Conservation (phyloP, 1,284 basidiomycete genomes). For the Trichosporon inkin region DNA sequence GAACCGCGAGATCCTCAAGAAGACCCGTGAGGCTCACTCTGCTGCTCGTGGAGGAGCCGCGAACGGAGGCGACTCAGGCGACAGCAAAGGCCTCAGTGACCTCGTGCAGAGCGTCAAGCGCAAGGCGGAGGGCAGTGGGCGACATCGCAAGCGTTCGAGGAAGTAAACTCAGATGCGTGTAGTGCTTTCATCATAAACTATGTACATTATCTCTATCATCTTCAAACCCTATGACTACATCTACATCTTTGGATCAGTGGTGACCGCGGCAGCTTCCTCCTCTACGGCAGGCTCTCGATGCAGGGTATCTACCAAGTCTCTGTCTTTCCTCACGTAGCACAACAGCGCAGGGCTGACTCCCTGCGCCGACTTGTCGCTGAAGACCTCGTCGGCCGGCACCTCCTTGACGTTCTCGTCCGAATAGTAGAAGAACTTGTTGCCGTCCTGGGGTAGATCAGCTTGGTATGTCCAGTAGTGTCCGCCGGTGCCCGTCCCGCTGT, state of each 20-base stretch:
- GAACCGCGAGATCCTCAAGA: slow-evolving; percentile 71
- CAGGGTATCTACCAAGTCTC: slow-evolving; percentile 39
- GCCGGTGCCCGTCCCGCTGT: slow-evolving; percentile 64
- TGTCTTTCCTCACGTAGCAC: slow-evolving; percentile 48
- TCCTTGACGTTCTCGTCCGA: slow-evolving; percentile 76
- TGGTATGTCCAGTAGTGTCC: slow-evolving; percentile 52
- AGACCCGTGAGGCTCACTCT: slow-evolving; percentile 39
- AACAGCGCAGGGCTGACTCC: slow-evolving; percentile 49
- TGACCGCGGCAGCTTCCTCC: neutral
- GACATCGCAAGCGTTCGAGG: slow-evolving; percentile 27
- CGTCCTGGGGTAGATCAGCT: slow-evolving; percentile 40
- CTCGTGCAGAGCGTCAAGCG: slow-evolving; percentile 82
- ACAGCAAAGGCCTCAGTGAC: slow-evolving; percentile 53
- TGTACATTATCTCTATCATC: neutral
- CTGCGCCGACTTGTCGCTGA: slow-evolving; percentile 33
- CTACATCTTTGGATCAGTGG: neutral
- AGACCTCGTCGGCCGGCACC: slow-evolving; percentile 39
- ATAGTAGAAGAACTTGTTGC: slow-evolving; percentile 90
- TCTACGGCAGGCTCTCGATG: slow-evolving; percentile 32
- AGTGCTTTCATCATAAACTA: slow-evolving; percentile 1
- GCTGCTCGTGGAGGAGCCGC: slow-evolving; percentile 19
- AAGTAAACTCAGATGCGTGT: slow-evolving; percentile 15
- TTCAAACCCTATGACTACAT: no score
- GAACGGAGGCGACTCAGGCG: slow-evolving; percentile 7
- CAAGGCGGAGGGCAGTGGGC: slow-evolving; percentile 52